Percentiles rank a stretch among this genome's conserved stretches.
Evolutionary conservation across 805 yeast species (phyloP).

Genomic region (Candida schatavii): DNA sequence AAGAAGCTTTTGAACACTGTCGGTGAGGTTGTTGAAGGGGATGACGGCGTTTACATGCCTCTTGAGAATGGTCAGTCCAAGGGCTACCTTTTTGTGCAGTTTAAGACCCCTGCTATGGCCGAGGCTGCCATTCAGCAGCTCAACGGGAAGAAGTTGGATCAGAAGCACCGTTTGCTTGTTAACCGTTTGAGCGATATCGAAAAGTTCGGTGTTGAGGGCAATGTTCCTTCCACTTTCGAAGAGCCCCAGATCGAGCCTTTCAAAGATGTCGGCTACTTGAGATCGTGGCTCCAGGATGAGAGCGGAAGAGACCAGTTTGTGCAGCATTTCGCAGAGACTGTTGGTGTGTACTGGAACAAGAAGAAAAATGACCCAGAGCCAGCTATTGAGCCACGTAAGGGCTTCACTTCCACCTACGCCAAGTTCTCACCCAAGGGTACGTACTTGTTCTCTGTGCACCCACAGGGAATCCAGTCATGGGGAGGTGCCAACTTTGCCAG

Average conservation of each 20-base stretch:
- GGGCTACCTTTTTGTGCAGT: conserved; percentile 86
- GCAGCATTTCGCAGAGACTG: conserved; percentile 73
- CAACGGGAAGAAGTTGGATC: conserved; percentile 89
- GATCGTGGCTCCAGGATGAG: conserved; percentile 87
- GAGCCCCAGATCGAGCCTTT: conserved; percentile 76
- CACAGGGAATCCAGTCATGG: conserved; percentile 94
- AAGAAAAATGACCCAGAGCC: conserved; percentile 70
- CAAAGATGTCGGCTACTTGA: conserved; percentile 75
- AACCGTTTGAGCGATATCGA: conserved; percentile 83
- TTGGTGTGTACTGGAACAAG: conserved; percentile 85
- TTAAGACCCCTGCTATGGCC: conserved; percentile 63
- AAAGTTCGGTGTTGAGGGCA: conserved; percentile 65
- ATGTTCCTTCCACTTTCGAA: conserved; percentile 55
- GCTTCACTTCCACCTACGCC: conserved; percentile 85
- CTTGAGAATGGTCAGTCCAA: conserved; percentile 73
- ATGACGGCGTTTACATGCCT: conserved; percentile 79
- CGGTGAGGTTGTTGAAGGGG: conserved; percentile 63
- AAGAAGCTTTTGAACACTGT: conserved; percentile 73
- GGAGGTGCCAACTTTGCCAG: conserved; percentile 82
- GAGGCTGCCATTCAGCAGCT: conserved; percentile 74
- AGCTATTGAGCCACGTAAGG: conserved; percentile 72
- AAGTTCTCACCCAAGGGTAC: conserved; percentile 94
- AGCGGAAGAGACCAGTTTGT: conserved; percentile 88
- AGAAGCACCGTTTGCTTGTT: conserved; percentile 83
- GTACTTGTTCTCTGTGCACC: conserved; percentile 81